Percentiles rank a stretch among this genome's conserved stretches.
Evolutionary conservation across 2,329 filamentous ascomycete genomes (phyloP).

Genomic region (Coniochaeta sp.): DNA sequence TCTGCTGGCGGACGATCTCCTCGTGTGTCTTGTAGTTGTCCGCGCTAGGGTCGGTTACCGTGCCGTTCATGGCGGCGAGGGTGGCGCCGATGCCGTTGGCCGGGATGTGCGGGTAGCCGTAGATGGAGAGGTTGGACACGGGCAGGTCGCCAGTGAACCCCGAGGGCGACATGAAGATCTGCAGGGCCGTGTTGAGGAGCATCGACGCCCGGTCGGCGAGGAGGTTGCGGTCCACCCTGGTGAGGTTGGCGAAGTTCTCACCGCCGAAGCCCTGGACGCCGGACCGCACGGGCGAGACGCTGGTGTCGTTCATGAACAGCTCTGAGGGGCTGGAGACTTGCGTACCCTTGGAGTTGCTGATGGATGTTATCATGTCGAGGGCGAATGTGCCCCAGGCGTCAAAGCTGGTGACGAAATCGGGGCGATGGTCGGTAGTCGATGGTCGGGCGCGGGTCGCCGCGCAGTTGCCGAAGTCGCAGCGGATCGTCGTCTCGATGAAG

Average conservation of each 20-base stretch:
- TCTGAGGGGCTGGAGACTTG: not conserved
- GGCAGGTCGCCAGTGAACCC: slow-evolving; percentile 2
- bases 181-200: slow-evolving; percentile 3
- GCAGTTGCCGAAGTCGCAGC: not conserved
- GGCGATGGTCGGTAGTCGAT: not conserved
- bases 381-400: not conserved
- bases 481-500: slow-evolving; percentile 2
- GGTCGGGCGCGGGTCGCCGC: not conserved
- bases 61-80: not conserved
- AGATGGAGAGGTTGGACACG: not conserved
- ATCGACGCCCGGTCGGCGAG: not conserved
- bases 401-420: not conserved
- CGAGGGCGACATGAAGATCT: slow-evolving; percentile 1
- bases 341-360: not conserved
- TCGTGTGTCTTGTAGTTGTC: not conserved
- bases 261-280: not conserved
- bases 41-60: not conserved
- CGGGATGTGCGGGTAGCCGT: slow-evolving; percentile 1
- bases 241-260: not conserved
- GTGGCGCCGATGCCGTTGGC: not conserved
- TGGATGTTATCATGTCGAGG: not conserved
- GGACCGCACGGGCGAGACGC: not conserved
- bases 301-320: slow-evolving; percentile 2
- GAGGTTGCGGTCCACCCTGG: not conserved
- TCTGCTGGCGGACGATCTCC: not conserved